Evolutionary conservation across 768 basidiomycete genomes (phyloP), one percentile per base, ranked within the genome.

Genomic region (Jaapia argillacea): DNA sequence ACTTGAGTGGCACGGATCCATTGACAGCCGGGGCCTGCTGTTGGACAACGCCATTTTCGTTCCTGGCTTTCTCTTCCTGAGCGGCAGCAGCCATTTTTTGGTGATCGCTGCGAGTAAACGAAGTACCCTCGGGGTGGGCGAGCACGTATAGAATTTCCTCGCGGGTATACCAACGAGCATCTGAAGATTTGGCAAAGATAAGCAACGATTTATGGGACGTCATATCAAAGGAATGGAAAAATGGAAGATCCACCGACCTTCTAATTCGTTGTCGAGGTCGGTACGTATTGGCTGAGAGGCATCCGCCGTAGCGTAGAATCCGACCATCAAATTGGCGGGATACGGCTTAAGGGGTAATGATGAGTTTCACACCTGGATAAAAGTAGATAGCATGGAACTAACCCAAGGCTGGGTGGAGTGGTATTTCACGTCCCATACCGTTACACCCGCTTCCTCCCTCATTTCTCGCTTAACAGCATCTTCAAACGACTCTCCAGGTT

Each of bases 371-470:
- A n/a, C n/a, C n/a, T n/a, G n/a, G n/a, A n/a, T n/a, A n/a, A n/a
- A n/a, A n/a, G n/a, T n/a, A n/a, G n/a, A 28, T 45, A 16, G 46
- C 26, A 20, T 13, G 10, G 7, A 41, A 49, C 73, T 48, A 51
- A 85, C 88, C 88, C 88, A 92, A 43, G 89, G 89, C 53, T 90
- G 87, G 25, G 70, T 76, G 44, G 85, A 87, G 60, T 92, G 88
- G 57, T 94, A 97, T 50, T 70, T 71, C 21, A 92, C 74, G 50
- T 89, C 72, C 67, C 81, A 83, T 20, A 89, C 87, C 39, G 71
- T 75, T n/a, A 98, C 74, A 3, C 94, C 94, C 2, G 89, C 87
- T 60, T 98, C 94, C 60, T 99, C 94, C 81, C 89, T 88, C 60
- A 94, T 82, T 61, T 98, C 94, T 28, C 94, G 74, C 42, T 75